These are phyloP conservation scores for Penicillium malachiteum DNA, from an alignment of 495 filamentous ascomycete species.

Conservation along the genomic window DNA sequence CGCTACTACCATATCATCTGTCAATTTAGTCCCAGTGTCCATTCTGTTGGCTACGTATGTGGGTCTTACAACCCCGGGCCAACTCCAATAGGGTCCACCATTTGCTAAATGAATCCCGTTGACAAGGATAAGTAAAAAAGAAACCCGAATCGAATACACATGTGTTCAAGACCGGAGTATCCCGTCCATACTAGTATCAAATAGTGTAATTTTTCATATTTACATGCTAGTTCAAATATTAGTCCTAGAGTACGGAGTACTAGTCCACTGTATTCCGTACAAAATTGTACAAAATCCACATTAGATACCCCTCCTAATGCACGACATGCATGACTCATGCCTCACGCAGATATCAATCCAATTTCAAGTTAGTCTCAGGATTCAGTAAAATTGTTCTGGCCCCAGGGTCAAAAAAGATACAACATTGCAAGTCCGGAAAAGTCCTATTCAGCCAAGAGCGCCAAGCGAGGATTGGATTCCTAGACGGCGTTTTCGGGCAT, in stretches of 20 bases:
- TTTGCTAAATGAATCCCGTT: no score
- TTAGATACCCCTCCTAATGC: conserved; percentile 11
- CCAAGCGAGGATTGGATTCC: background rate
- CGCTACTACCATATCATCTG: background rate
- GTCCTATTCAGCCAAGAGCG: background rate
- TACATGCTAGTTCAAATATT: no score
- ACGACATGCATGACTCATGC: conserved; percentile 28
- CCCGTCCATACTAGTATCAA: no score
- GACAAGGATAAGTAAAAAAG: no score
- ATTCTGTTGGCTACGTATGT: background rate
- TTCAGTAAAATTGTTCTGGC: background rate
- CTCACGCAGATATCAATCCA: background rate
- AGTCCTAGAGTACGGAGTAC: no score
- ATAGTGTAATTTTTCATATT: no score
- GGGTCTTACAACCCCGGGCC: background rate
- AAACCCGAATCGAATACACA: no score
- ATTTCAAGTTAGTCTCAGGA: background rate
- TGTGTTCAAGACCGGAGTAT: no score
- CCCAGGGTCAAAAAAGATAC: background rate
- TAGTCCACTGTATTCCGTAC: background rate
- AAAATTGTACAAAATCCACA: no score
- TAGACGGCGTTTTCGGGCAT: background rate
- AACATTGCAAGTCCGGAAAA: no score
- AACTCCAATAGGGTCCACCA: background rate
- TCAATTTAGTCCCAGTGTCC: background rate